Percentiles rank a stretch among this genome's conserved stretches.
Evolutionary conservation across 306 rosid genomes (phyloP).

Genomic region (Prunus mongolica): DNA sequence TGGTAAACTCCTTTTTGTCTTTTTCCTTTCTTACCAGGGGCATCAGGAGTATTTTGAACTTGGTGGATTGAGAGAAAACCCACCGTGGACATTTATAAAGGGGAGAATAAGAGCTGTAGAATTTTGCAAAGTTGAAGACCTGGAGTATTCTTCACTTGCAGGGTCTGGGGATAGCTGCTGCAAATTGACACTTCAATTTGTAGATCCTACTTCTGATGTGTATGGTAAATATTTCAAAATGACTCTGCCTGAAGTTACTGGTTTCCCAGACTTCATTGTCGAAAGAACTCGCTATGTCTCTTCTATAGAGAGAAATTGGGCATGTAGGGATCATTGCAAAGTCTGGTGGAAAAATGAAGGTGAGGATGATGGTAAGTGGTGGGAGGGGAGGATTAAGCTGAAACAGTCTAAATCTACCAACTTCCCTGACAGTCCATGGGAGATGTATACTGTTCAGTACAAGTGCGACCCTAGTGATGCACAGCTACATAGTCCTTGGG

Average conservation of each 20-base stretch:
- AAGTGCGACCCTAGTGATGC: conserved; percentile 61
- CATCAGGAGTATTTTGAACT: conserved; percentile 82
- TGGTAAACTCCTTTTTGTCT: background rate
- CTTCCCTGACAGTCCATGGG: conserved; percentile 97
- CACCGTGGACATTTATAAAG: conserved; percentile 66
- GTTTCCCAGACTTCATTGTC: conserved; percentile 95
- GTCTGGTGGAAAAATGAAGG: conserved; percentile 98
- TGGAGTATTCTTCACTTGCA: conserved; percentile 69
- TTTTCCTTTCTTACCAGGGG: conserved; percentile 53
- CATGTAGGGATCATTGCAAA: conserved; percentile 84
- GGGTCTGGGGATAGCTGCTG: conserved; percentile 99
- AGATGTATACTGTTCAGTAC: conserved; percentile 69
- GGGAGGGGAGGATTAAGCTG: conserved; percentile 74
- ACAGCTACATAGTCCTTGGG: conserved; percentile 97
- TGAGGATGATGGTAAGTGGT: conserved; percentile 82
- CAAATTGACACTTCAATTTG: conserved; percentile 76
- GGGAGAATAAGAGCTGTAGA: conserved; percentile 71
- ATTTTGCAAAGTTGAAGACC: conserved; percentile 64
- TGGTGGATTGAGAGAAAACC: conserved; percentile 53
- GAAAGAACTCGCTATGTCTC: conserved; percentile 78
- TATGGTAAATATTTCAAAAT: conserved; percentile 58
- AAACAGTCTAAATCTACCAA: conserved; percentile 65
- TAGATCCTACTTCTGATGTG: conserved; percentile 66
- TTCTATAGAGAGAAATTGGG: conserved; percentile 82
- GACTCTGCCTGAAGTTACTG: conserved; percentile 82